Percentiles rank a stretch among this genome's conserved stretches.
These are phyloP conservation scores for Aurantiochytrium sp. DNA, from an alignment of 108 stramenopile species.

Conservation along the genomic window DNA sequence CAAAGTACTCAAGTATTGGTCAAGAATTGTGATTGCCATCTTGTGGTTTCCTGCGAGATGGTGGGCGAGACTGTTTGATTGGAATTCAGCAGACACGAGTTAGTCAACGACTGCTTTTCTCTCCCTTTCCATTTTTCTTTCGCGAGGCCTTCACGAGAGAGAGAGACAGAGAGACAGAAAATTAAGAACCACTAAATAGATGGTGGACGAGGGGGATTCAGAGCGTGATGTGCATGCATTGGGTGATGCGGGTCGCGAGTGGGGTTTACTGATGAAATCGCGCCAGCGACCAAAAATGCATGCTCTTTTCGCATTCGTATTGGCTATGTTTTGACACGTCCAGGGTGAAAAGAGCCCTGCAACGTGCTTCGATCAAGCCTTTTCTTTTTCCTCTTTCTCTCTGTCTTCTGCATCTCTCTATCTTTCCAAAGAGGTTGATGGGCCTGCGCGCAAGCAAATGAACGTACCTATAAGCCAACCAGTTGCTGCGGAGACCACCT, in stretches of 20 bases:
- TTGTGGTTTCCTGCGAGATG: slow-evolving; percentile 69
- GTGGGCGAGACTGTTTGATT: slow-evolving; percentile 62
- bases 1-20: slow-evolving; percentile 68
- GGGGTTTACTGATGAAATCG: neutral
- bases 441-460: neutral
- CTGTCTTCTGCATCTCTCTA: neutral
- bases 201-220: too few species aligned
- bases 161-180: too few species aligned
- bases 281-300: neutral
- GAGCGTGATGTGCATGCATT: neutral
- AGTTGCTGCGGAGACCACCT: slow-evolving; percentile 76
- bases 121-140: too few species aligned
- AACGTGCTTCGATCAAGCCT: slow-evolving; percentile 10
- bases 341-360: neutral
- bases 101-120: too few species aligned
- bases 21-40: slow-evolving; percentile 74
- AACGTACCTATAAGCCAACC: slow-evolving; percentile 65
- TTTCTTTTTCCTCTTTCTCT: neutral
- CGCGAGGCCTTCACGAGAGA: too few species aligned
- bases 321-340: slow-evolving; percentile 11
- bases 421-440: neutral
- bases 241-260: slow-evolving; percentile 6
- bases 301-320: neutral
- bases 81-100: too few species aligned
- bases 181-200: too few species aligned